Percentiles rank a stretch among this genome's conserved stretches.
These are phyloP conservation scores for Actinomortierella wolfii DNA, from an alignment of 371 early-diverging fungal genomes.

Conservation along the genomic window DNA sequence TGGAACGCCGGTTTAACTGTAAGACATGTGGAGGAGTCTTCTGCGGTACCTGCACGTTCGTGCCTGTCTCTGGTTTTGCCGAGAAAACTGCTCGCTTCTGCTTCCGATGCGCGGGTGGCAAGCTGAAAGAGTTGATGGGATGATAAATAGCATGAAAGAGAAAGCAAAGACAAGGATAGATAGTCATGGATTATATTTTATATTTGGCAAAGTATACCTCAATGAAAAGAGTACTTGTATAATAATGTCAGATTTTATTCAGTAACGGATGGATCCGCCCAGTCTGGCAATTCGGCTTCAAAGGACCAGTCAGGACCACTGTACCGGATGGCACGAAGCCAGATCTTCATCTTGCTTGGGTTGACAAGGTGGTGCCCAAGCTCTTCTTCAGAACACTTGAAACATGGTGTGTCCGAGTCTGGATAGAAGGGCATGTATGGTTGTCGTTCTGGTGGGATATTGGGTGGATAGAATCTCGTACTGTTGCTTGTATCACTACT, in stretches of 20 bases:
- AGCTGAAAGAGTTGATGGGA: conserved; percentile 44
- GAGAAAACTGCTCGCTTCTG: conserved; percentile 47
- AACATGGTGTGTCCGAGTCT: conserved; percentile 22
- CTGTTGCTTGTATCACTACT: too few relatives aligned
- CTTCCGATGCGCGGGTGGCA: conserved; percentile 40
- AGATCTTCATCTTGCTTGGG: conserved; percentile 40
- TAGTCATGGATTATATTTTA: background rate
- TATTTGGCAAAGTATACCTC: too few relatives aligned
- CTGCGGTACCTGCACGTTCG: conserved; percentile 49
- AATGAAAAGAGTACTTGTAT: too few relatives aligned
- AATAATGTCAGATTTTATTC: conserved; percentile 20
- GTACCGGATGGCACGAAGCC: conserved; percentile 40
- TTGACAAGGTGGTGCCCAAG: conserved; percentile 11
- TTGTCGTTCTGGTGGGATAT: conserved; percentile 29
- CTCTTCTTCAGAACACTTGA: conserved; percentile 38
- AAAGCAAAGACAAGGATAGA: background rate
- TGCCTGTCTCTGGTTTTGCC: conserved; percentile 36
- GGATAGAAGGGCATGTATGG: conserved; percentile 44
- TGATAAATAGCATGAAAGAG: conserved; percentile 2
- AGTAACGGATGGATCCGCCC: conserved; percentile 23
- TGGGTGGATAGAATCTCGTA: conserved; percentile 34
- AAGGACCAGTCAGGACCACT: conserved; percentile 45
- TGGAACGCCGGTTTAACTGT: conserved; percentile 48
- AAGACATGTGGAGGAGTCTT: conserved; percentile 51
- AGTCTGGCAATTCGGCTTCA: conserved; percentile 42